A percentile compares a stretch with the other conserved stretches of the same genome.
Evolutionary conservation across 23 red algal species (phyloP).

Genomic region (Gracilaria caudata): DNA sequence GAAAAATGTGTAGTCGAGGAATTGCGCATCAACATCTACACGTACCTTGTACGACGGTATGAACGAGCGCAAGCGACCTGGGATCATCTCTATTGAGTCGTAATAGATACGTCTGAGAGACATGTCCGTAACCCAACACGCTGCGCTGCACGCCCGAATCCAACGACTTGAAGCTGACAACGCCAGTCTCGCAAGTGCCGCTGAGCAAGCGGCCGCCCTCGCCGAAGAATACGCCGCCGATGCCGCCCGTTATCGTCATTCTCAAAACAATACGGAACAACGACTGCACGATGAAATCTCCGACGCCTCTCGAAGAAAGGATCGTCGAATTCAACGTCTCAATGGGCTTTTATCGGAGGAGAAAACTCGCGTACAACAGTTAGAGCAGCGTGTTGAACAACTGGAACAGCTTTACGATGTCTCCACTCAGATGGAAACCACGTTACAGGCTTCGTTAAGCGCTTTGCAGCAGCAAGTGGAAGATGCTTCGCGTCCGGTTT

Average conservation of each 20-base stretch:
- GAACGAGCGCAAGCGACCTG: too few relatives aligned
- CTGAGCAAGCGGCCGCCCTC: constrained; percentile 12
- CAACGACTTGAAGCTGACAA: constrained; percentile 27
- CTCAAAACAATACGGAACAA: constrained; percentile 33
- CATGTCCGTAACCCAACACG: neutral
- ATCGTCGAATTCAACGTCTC: constrained; percentile 29
- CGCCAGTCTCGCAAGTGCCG: constrained; percentile 11
- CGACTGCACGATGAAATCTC: constrained; percentile 28
- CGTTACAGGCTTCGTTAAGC: constrained; percentile 7
- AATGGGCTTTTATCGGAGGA: constrained; percentile 16
- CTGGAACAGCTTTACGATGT: constrained; percentile 13
- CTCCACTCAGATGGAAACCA: constrained; percentile 3
- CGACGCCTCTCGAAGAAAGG: constrained; percentile 31
- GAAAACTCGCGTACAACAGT: neutral
- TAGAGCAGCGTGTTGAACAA: constrained; percentile 11
- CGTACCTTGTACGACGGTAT: too few relatives aligned
- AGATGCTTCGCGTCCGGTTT: neutral
- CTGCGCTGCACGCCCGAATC: constrained; percentile 23
- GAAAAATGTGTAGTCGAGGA: too few relatives aligned
- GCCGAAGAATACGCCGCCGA: constrained; percentile 34
- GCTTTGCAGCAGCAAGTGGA: constrained; percentile 16
- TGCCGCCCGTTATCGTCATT: constrained; percentile 32
- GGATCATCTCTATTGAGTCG: too few relatives aligned
- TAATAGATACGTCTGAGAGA: too few relatives aligned
- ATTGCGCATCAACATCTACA: too few relatives aligned